phyloP scores from a whole-genome alignment of 2,329 filamentous ascomycete species.

The Cordyceps cateniannulata region DNA sequence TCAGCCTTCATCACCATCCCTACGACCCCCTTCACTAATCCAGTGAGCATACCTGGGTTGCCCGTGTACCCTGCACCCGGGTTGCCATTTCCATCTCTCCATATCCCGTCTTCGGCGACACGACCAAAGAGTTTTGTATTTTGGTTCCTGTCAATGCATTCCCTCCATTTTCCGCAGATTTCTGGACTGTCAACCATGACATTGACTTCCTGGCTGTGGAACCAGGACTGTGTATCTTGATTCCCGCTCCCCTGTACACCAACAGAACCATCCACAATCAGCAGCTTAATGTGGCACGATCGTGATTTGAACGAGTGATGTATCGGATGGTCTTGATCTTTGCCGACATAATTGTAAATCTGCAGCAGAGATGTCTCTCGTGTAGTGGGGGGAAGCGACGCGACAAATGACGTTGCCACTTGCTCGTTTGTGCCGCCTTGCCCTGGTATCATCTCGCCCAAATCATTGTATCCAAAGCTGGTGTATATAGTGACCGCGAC shows the following conservation, averaged over 20 bases:
- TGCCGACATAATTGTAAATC: conserved; percentile 65
- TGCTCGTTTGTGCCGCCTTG: conserved; percentile 74
- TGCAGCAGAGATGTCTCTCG: conserved; percentile 36
- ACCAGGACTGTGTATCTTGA: conserved; percentile 76
- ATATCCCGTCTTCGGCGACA: conserved; percentile 52
- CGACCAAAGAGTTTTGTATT: conserved; percentile 56
- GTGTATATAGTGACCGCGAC: conserved; percentile 64
- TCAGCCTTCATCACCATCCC: conserved; percentile 16
- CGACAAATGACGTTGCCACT: conserved; percentile 54
- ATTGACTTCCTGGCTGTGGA: conserved; percentile 71
- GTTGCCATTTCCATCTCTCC: conserved; percentile 47
- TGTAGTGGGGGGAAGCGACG: conserved; percentile 39
- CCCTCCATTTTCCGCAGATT: conserved; percentile 58
- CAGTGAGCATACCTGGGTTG: conserved; percentile 13
- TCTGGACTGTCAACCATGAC: conserved; percentile 61
- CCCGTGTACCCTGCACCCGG: conserved; percentile 13
- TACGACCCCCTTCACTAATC: conserved; percentile 12
- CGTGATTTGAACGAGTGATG: conserved; percentile 59
- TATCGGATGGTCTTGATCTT: conserved; percentile 64
- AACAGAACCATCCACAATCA: conserved; percentile 64
- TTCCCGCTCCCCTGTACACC: conserved; percentile 72
- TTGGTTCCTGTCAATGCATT: conserved; percentile 56
- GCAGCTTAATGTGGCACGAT: conserved; percentile 70
- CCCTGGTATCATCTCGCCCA: conserved; percentile 66
- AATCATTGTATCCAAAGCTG: conserved; percentile 73